Percentiles rank a stretch among this genome's conserved stretches.
phyloP scores from a whole-genome alignment of 768 basidiomycete species.

The Daedalea quercina region DNA sequence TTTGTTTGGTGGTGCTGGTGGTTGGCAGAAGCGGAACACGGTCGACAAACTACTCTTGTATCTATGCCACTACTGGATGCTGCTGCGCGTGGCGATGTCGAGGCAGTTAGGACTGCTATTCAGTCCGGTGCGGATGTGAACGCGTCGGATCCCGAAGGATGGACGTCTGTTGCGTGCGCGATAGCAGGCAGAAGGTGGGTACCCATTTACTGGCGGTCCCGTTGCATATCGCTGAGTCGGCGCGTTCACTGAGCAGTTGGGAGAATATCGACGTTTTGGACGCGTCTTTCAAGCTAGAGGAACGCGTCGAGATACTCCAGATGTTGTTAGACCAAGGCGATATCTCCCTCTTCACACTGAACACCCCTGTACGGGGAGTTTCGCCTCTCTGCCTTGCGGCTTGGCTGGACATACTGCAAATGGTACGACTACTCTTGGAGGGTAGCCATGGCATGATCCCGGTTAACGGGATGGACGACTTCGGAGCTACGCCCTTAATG shows the following conservation, averaged over 20 bases:
- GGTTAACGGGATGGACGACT: constrained; percentile 68
- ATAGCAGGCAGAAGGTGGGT: constrained; percentile 64
- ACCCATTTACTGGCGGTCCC: background rate
- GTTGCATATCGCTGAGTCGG: background rate
- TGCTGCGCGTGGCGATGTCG: constrained; percentile 49
- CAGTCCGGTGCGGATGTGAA: constrained; percentile 63
- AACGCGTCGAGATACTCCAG: constrained; percentile 52
- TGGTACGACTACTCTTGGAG: constrained; percentile 60
- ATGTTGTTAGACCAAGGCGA: constrained; percentile 48
- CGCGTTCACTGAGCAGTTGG: constrained; percentile 41
- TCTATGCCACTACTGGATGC: constrained; percentile 26
- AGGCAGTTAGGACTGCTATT: constrained; percentile 47
- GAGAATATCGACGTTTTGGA: constrained; percentile 60
- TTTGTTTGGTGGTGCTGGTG: background rate
- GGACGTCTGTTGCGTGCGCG: constrained; percentile 60
- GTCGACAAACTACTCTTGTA: constrained; percentile 9
- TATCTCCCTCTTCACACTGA: constrained; percentile 62
- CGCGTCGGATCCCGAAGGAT: constrained; percentile 50
- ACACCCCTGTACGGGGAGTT: constrained; percentile 72
- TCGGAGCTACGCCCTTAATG: constrained; percentile 79
- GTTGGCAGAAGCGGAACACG: constrained; percentile 7
- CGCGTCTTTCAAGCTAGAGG: constrained; percentile 57
- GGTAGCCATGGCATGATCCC: constrained; percentile 54
- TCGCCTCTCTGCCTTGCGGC: constrained; percentile 75
- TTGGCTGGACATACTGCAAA: constrained; percentile 61